A percentile compares a stretch with the other conserved stretches of the same genome.
phyloP scores from a whole-genome alignment of 1,284 basidiomycete species.

The Ustilago vetiveriae region DNA sequence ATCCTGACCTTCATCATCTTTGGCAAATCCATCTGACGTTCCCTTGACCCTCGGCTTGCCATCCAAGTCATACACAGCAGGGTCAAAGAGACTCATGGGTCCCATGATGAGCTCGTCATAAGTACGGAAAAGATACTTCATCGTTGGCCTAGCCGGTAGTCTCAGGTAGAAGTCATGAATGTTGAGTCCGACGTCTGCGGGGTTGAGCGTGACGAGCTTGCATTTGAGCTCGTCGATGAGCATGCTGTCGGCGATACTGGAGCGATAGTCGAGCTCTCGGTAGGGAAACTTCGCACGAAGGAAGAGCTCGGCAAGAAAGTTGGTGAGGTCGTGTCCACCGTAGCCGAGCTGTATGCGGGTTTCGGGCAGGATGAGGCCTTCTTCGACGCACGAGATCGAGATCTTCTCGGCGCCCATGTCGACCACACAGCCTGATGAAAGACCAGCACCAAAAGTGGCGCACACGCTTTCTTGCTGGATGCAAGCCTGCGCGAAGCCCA shows the following conservation, averaged over 20 bases:
- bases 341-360: slow-evolving; percentile 86
- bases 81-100: slow-evolving; percentile 91
- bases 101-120: slow-evolving; percentile 97
- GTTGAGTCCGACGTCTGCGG: slow-evolving; percentile 63
- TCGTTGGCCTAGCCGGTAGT: slow-evolving; percentile 77
- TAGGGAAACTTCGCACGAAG: slow-evolving; percentile 88
- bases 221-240: slow-evolving; percentile 63
- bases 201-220: slow-evolving; percentile 60
- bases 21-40: slow-evolving; percentile 11
- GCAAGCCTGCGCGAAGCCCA: slow-evolving; percentile 72
- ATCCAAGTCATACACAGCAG: slow-evolving; percentile 88
- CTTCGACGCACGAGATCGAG: slow-evolving; percentile 92
- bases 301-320: slow-evolving; percentile 83
- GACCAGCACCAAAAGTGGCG: slow-evolving; percentile 93
- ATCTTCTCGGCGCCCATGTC: slow-evolving; percentile 89
- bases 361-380: slow-evolving; percentile 87
- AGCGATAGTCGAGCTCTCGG: slow-evolving; percentile 74
- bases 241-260: slow-evolving; percentile 53
- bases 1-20: slow-evolving; percentile 46
- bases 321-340: slow-evolving; percentile 92
- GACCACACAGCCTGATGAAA: slow-evolving; percentile 92
- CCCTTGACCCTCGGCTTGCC: slow-evolving; percentile 71
- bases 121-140: slow-evolving; percentile 87
- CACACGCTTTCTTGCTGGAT: slow-evolving; percentile 77
- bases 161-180: slow-evolving; percentile 80